phyloP scores from a whole-genome alignment of 2,329 filamentous ascomycete genomes.

The Claviceps fusiformis region DNA sequence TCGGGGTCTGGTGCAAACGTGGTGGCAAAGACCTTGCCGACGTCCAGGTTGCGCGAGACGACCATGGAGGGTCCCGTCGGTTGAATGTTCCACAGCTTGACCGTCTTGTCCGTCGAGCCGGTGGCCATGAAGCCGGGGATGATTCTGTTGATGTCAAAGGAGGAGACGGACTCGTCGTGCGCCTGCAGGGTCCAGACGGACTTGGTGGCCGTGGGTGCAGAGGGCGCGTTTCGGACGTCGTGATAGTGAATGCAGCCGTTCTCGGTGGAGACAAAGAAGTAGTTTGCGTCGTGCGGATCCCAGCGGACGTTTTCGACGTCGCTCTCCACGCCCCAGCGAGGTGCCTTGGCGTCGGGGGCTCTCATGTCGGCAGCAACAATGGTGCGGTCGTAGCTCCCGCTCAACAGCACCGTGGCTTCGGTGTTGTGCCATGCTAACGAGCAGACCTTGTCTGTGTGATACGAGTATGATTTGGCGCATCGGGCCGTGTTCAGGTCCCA shows the following conservation, averaged over 20 bases:
- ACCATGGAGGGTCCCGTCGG: conserved; percentile 76
- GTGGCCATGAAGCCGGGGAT: conserved; percentile 91
- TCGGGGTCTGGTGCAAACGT: conserved; percentile 80
- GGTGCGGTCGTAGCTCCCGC: conserved; percentile 89
- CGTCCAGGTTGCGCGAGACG: conserved; percentile 78
- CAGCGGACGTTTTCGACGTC: conserved; percentile 88
- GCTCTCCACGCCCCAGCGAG: conserved; percentile 86
- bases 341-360: conserved; percentile 66
- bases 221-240: conserved; percentile 65
- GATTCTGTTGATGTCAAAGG: conserved; percentile 80
- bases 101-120: conserved; percentile 83
- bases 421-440: conserved; percentile 84
- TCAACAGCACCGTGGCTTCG: conserved; percentile 78
- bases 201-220: conserved; percentile 62
- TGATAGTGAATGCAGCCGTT: conserved; percentile 85
- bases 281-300: conserved; percentile 87
- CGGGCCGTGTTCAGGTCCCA: conserved; percentile 91
- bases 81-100: conserved; percentile 93
- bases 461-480: conserved; percentile 88
- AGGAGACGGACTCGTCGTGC: conserved; percentile 81
- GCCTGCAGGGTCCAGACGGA: conserved; percentile 91
- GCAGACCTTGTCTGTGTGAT: conserved; percentile 97
- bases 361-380: conserved; percentile 94
- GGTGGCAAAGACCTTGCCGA: conserved; percentile 88
- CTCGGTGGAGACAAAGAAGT: conserved; percentile 92